These are phyloP conservation scores for Trichoderma semiorbis DNA, from an alignment of 2,329 filamentous ascomycete genomes.

Conservation along the genomic window DNA sequence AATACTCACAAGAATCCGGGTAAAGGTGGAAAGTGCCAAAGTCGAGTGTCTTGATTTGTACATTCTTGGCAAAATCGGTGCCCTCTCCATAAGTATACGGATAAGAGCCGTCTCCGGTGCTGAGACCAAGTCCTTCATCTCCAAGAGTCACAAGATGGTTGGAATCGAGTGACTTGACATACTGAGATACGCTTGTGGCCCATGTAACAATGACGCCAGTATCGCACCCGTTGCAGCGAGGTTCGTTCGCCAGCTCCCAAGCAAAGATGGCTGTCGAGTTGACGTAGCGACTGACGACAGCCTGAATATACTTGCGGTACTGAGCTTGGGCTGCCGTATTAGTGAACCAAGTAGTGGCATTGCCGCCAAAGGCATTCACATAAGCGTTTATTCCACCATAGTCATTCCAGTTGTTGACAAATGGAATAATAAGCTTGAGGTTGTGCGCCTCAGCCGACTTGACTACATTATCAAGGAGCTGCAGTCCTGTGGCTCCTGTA, in stretches of 20 bases:
- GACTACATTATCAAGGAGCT: slow-evolving; percentile 61
- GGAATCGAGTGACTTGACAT: slow-evolving; percentile 61
- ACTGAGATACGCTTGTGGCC: slow-evolving; percentile 49
- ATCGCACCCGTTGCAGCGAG: slow-evolving; percentile 32
- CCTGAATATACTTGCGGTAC: slow-evolving; percentile 51
- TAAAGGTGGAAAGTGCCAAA: slow-evolving; percentile 38
- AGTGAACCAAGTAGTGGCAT: slow-evolving; percentile 55
- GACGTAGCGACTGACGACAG: slow-evolving; percentile 47
- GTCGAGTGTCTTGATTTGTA: slow-evolving; percentile 51
- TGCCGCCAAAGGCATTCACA: slow-evolving; percentile 53
- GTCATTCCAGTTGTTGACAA: slow-evolving; percentile 67
- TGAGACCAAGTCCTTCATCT: slow-evolving; percentile 50
- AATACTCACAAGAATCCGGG: slow-evolving; percentile 28
- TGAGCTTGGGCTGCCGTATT: slow-evolving; percentile 49
- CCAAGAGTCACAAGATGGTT: slow-evolving; percentile 63
- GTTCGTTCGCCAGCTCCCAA: slow-evolving; percentile 41
- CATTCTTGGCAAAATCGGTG: slow-evolving; percentile 48
- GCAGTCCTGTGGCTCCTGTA: slow-evolving; percentile 57
- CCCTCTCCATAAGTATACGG: slow-evolving; percentile 51
- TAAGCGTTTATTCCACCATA: slow-evolving; percentile 65
- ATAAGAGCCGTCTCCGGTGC: slow-evolving; percentile 46
- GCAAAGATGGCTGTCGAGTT: slow-evolving; percentile 47
- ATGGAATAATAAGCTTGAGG: slow-evolving; percentile 62
- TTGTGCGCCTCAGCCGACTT: slow-evolving; percentile 54
- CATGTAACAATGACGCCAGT: slow-evolving; percentile 42